A percentile compares a stretch with the other conserved stretches of the same genome.
These are phyloP conservation scores for Malus hybrid DNA, from an alignment of 331 rosid genomes.

Conservation along the genomic window DNA sequence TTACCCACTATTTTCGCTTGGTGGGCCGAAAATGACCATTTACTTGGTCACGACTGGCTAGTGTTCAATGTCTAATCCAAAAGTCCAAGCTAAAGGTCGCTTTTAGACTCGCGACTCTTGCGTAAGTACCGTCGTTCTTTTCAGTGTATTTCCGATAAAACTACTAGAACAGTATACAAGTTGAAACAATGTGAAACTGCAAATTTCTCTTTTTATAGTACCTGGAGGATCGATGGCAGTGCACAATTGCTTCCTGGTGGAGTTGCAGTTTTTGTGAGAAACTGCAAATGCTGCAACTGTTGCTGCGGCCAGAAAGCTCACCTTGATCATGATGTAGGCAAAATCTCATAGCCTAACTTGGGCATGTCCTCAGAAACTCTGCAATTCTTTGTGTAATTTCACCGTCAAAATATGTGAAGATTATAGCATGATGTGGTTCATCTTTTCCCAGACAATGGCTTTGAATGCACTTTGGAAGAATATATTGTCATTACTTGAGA, in stretches of 20 bases:
- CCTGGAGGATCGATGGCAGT: slow-evolving; percentile 9
- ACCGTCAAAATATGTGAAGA: slow-evolving; percentile 22
- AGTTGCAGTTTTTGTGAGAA: slow-evolving; percentile 11
- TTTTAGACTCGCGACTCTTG: too few species aligned
- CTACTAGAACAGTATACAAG: background rate
- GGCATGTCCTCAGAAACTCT: slow-evolving; percentile 17
- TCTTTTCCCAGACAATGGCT: slow-evolving; percentile 9
- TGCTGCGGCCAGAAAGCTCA: slow-evolving; percentile 36
- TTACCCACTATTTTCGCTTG: background rate
- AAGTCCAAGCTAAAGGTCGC: background rate
- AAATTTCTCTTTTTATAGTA: background rate
- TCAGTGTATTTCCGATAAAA: background rate
- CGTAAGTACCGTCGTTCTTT: background rate
- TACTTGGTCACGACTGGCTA: too few species aligned
- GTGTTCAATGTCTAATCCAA: background rate
- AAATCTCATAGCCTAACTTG: too few species aligned
- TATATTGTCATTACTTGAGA: background rate
- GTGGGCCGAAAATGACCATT: background rate
- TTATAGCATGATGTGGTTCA: slow-evolving; percentile 22
- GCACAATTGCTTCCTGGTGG: slow-evolving; percentile 5
- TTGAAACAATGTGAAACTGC: background rate
- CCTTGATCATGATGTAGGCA: slow-evolving; percentile 15
- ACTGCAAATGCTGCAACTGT: slow-evolving; percentile 30
- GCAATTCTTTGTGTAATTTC: slow-evolving; percentile 6
- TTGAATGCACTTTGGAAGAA: too few species aligned